Evolutionary conservation across 1,284 basidiomycete genomes (phyloP).

Genomic region (Ceratobasidium sp.): DNA sequence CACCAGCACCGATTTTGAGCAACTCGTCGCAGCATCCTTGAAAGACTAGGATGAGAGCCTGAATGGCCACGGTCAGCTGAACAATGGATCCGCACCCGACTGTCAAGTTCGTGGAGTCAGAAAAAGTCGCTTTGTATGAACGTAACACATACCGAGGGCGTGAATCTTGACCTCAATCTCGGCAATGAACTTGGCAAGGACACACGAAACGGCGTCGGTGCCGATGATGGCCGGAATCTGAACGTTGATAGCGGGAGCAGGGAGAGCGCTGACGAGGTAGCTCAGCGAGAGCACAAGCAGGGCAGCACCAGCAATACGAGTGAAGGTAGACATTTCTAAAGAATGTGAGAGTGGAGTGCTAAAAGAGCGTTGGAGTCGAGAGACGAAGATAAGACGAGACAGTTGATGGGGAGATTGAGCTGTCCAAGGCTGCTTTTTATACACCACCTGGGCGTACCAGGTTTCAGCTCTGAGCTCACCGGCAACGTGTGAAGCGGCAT

Average conservation of each 20-base stretch:
- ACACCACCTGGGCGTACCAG: not conserved
- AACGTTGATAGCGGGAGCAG: not conserved
- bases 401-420: not conserved
- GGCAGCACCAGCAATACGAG: constrained; percentile 5
- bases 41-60: not conserved
- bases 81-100: constrained; percentile 11
- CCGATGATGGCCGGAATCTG: not conserved
- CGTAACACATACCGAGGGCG: constrained; percentile 1
- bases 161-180: constrained; percentile 20
- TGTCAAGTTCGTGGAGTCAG: not conserved
- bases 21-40: constrained; percentile 21
- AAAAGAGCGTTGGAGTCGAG: not conserved
- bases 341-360: not conserved
- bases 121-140: not conserved
- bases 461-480: too few relatives aligned
- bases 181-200: not conserved
- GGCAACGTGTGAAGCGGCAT: too few relatives aligned
- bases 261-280: constrained; percentile 24
- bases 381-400: not conserved
- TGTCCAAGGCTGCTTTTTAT: not conserved
- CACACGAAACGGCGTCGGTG: constrained; percentile 9
- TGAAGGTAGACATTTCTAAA: constrained; percentile 19
- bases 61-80: not conserved
- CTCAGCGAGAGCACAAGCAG: constrained; percentile 27
- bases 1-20: constrained; percentile 20